A percentile compares a stretch with the other conserved stretches of the same genome.
Conservation (phyloP, 805 yeast species). For the Diddensiella caesifluorescens region DNA sequence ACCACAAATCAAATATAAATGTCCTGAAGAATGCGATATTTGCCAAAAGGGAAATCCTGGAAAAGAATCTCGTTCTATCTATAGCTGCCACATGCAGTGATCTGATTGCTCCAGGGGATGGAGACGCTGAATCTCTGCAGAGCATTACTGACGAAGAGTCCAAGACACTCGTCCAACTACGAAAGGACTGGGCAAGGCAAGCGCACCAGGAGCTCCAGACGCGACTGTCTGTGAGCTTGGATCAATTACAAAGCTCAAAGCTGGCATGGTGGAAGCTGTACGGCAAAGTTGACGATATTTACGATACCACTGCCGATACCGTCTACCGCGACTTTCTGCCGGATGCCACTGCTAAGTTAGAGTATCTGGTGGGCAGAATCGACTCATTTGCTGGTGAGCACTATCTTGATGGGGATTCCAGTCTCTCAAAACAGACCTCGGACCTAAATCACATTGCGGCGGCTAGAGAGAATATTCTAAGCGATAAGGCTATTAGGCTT, state of each 20-base stretch:
- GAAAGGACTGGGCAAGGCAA: slow-evolving; percentile 31
- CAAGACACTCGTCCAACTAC: slow-evolving; percentile 16
- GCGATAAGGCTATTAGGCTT: slow-evolving; percentile 19
- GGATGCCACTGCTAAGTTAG: slow-evolving; percentile 24
- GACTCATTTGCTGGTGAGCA: slow-evolving; percentile 16
- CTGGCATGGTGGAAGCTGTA: slow-evolving; percentile 37
- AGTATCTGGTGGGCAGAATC: slow-evolving; percentile 31
- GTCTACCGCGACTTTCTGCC: slow-evolving; percentile 27
- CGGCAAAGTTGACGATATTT: slow-evolving; percentile 34
- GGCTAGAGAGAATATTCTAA: slow-evolving; percentile 7
- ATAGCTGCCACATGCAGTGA: slow-evolving; percentile 28
- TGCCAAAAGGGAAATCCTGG: slow-evolving; percentile 13
- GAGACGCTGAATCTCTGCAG: slow-evolving; percentile 8
- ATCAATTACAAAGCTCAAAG: slow-evolving; percentile 12
- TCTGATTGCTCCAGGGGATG: slow-evolving; percentile 20
- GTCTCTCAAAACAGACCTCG: slow-evolving; percentile 8
- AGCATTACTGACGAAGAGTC: slow-evolving; percentile 15
- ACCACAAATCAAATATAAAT: slow-evolving; percentile 24
- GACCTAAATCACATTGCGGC: slow-evolving; percentile 3
- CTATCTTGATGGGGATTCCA: slow-evolving; percentile 8
- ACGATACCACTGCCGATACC: slow-evolving; percentile 20
- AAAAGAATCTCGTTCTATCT: slow-evolving; percentile 20
- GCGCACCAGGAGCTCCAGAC: slow-evolving; percentile 39
- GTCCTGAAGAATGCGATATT: slow-evolving; percentile 20
- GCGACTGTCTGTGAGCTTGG: slow-evolving; percentile 26